phyloP scores from a whole-genome alignment of 2,329 filamentous ascomycete genomes.

The Lachnellula willkommii region DNA sequence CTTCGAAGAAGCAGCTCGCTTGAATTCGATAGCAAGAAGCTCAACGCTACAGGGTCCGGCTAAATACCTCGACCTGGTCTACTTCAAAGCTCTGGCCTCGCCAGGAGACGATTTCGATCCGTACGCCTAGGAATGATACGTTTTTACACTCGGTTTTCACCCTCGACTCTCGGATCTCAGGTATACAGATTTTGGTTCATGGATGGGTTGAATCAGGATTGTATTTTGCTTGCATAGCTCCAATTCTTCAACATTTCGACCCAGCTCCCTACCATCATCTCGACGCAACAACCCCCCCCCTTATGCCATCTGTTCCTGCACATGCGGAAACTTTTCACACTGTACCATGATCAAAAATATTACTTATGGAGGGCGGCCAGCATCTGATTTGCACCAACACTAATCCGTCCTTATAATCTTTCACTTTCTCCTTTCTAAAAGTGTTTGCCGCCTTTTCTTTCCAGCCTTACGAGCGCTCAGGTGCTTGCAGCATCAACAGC shows the following conservation, averaged over 20 bases:
- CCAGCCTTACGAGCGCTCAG: neutral
- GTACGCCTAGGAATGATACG: constrained; percentile 5
- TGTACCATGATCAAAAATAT: neutral
- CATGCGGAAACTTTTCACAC: neutral
- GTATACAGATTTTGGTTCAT: neutral
- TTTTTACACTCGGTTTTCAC: neutral
- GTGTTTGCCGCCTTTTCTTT: neutral
- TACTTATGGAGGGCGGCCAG: neutral
- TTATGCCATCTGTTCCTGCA: neutral
- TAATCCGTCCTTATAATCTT: neutral
- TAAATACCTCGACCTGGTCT: constrained; percentile 22
- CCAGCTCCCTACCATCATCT: neutral
- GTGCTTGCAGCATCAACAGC: neutral
- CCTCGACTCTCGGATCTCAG: neutral
- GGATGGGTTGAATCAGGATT: neutral
- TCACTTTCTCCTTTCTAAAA: neutral
- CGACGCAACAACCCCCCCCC: neutral
- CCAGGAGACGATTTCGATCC: constrained; percentile 22
- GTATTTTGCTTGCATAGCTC: neutral
- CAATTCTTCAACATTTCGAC: neutral
- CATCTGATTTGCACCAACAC: neutral
- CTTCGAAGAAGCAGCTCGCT: constrained; percentile 18
- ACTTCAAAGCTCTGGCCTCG: constrained; percentile 19
- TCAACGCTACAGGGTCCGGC: constrained; percentile 8
- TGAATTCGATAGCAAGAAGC: constrained; percentile 19